phyloP scores from a whole-genome alignment of 805 yeast species.

The Candida maltosa region DNA sequence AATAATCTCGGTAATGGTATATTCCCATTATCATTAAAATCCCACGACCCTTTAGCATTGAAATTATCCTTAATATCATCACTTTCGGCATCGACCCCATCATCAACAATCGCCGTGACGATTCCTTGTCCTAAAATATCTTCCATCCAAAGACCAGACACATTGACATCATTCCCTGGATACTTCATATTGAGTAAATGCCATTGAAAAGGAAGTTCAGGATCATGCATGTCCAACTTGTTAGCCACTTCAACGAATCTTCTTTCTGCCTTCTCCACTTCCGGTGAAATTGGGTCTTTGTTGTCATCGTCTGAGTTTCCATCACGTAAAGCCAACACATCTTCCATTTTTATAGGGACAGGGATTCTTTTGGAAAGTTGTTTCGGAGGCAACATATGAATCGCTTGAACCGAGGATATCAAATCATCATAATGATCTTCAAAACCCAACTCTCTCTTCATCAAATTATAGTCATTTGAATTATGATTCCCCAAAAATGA shows the following conservation, averaged over 20 bases:
- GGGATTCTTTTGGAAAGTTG: constrained; percentile 57
- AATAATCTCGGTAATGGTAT: constrained; percentile 75
- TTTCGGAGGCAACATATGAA: constrained; percentile 55
- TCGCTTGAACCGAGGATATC: constrained; percentile 30
- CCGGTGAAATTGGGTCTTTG: constrained; percentile 4
- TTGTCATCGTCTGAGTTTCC: not conserved
- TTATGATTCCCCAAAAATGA: constrained; percentile 32
- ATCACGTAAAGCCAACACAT: not conserved
- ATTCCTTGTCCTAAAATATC: constrained; percentile 79
- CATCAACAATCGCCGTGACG: constrained; percentile 88
- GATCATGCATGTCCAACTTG: constrained; percentile 70
- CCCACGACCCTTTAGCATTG: constrained; percentile 83
- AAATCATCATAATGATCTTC: constrained; percentile 23
- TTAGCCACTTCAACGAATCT: constrained; percentile 44
- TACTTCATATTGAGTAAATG: constrained; percentile 72
- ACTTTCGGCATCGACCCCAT: constrained; percentile 83
- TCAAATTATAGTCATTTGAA: constrained; percentile 21
- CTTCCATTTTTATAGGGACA: constrained; percentile 32
- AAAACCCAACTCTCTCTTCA: constrained; percentile 26
- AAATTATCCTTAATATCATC: constrained; percentile 71
- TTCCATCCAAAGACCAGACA: constrained; percentile 78
- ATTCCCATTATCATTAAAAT: constrained; percentile 72
- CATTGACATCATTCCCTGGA: constrained; percentile 85
- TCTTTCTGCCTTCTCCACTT: constrained; percentile 50
- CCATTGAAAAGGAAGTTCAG: constrained; percentile 85